A percentile compares a stretch with the other conserved stretches of the same genome.
Evolutionary conservation across 768 basidiomycete genomes (phyloP).

Genomic region (Harrya chromipes): DNA sequence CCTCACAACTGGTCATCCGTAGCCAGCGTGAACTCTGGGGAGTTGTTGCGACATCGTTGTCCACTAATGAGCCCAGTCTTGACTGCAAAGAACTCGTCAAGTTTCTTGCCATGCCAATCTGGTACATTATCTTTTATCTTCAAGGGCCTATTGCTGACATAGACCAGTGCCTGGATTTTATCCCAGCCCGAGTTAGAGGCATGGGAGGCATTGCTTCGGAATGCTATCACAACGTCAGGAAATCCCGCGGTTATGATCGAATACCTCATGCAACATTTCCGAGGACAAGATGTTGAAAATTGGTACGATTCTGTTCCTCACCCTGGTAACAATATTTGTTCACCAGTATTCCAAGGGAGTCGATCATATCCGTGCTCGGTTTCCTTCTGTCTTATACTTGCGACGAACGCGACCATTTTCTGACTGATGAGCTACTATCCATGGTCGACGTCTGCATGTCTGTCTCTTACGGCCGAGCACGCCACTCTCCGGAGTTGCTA

Average conservation of each 20-base stretch:
- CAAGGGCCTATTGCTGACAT: slow-evolving; percentile 3
- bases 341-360: slow-evolving; percentile 20
- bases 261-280: slow-evolving; percentile 10
- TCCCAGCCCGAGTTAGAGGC: slow-evolving; percentile 38
- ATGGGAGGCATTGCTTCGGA: slow-evolving; percentile 41
- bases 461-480: slow-evolving; percentile 32
- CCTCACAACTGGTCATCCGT: slow-evolving; percentile 22
- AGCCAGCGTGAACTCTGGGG: slow-evolving; percentile 46
- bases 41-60: slow-evolving; percentile 37
- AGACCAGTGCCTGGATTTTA: slow-evolving; percentile 44
- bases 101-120: slow-evolving; percentile 47
- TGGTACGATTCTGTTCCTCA: slow-evolving; percentile 16
- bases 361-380: slow-evolving; percentile 15
- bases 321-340: slow-evolving; percentile 3
- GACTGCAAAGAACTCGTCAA: slow-evolving; percentile 42
- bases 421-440: slow-evolving; percentile 23
- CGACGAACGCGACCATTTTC: slow-evolving; percentile 9
- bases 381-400: slow-evolving; percentile 12
- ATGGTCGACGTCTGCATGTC: slow-evolving; percentile 32
- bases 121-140: slow-evolving; percentile 32
- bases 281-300: slow-evolving; percentile 12
- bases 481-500: slow-evolving; percentile 23
- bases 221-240: slow-evolving; percentile 24
- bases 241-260: slow-evolving; percentile 10
- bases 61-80: slow-evolving; percentile 21